These are phyloP conservation scores for Falciphora oryzae DNA, from an alignment of 2,329 filamentous ascomycete genomes.

Conservation along the genomic window DNA sequence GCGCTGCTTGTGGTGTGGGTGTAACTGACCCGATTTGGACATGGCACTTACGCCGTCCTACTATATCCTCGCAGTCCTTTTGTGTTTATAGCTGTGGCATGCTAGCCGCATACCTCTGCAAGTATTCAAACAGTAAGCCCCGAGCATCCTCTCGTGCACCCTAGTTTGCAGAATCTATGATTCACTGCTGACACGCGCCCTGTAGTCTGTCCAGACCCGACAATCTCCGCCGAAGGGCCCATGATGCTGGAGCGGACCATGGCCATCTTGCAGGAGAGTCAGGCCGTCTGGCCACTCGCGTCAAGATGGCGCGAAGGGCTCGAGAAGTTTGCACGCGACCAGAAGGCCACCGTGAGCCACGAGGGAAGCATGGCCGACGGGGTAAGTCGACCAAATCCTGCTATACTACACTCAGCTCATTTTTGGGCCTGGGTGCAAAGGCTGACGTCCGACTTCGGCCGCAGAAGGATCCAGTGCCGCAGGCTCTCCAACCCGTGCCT, in stretches of 20 bases:
- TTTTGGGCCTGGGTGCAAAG: too few species aligned
- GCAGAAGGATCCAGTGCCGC: slow-evolving; percentile 20
- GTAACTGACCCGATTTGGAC: background rate
- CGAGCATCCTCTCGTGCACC: background rate
- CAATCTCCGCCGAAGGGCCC: slow-evolving; percentile 33
- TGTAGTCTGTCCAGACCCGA: slow-evolving; percentile 34
- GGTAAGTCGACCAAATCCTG: slow-evolving; percentile 18
- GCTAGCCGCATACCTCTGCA: slow-evolving; percentile 43
- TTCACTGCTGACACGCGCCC: background rate
- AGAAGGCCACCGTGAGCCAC: slow-evolving; percentile 31
- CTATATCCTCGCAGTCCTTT: slow-evolving; percentile 29
- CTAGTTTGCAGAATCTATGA: background rate
- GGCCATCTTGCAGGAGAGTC: slow-evolving; percentile 38
- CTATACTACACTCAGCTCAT: too few species aligned
- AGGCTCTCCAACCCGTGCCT: slow-evolving; percentile 15
- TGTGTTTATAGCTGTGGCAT: slow-evolving; percentile 47
- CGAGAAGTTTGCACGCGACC: slow-evolving; percentile 37
- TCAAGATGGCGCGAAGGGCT: slow-evolving; percentile 41
- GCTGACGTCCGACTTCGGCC: background rate
- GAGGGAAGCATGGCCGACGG: slow-evolving; percentile 45
- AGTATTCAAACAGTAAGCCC: slow-evolving; percentile 27
- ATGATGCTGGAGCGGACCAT: slow-evolving; percentile 39
- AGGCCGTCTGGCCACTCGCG: slow-evolving; percentile 44
- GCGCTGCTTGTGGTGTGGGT: background rate
- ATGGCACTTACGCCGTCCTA: too few species aligned